Percentiles rank a stretch among this genome's conserved stretches.
Evolutionary conservation across 768 basidiomycete genomes (phyloP).

Genomic region (Basidioascus undulatus): DNA sequence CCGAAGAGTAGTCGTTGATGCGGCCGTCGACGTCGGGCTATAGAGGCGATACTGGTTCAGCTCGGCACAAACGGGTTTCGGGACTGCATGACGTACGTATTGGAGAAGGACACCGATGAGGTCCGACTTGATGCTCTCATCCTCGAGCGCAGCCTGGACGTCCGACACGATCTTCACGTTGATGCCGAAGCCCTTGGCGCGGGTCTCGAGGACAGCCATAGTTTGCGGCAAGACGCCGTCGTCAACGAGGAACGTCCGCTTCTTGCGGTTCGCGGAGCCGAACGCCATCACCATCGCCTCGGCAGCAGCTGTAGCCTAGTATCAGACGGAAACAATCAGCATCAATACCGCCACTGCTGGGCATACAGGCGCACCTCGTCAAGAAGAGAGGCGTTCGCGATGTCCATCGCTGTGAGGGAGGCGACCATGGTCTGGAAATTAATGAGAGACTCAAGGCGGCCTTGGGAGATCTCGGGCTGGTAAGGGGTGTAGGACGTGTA

Average conservation of each 20-base stretch:
- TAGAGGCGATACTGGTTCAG: too few relatives aligned
- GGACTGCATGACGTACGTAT: too few relatives aligned
- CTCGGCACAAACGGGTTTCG: too few relatives aligned
- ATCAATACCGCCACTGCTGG: too few relatives aligned
- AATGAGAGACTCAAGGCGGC: constrained; percentile 82
- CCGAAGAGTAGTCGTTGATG: constrained; percentile 42
- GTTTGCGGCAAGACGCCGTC: constrained; percentile 67
- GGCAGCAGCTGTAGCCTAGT: constrained; percentile 57
- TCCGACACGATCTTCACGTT: constrained; percentile 48
- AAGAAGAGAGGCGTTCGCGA: constrained; percentile 82
- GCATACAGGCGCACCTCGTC: too few relatives aligned
- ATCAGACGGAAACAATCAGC: too few relatives aligned
- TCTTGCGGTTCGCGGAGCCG: constrained; percentile 34
- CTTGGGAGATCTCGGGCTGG: constrained; percentile 97
- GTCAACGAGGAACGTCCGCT: constrained; percentile 66
- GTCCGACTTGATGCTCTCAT: constrained; percentile 24
- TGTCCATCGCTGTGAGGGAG: constrained; percentile 80
- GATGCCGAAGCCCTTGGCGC: constrained; percentile 85
- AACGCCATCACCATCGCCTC: constrained; percentile 95
- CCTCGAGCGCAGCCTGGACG: constrained; percentile 18
- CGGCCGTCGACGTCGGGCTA: constrained; percentile 73
- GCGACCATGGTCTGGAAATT: constrained; percentile 94
- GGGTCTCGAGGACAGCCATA: constrained; percentile 61
- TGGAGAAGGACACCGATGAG: constrained; percentile 75
- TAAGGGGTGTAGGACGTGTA: constrained; percentile 83